These are phyloP conservation scores for Geranium incanum DNA, from an alignment of 441 rosid species.

Conservation along the genomic window DNA sequence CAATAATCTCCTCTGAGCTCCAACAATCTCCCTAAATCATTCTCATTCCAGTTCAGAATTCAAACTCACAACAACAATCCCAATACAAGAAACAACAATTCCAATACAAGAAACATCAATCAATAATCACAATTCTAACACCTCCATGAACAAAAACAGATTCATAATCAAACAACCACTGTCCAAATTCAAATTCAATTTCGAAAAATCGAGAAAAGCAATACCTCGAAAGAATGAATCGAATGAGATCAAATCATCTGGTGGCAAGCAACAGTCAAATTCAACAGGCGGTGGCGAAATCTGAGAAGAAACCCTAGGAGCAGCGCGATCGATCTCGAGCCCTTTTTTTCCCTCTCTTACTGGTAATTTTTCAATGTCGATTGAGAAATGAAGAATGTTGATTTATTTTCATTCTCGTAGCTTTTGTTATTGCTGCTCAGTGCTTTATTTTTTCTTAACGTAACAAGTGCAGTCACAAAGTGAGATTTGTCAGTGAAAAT, in stretches of 20 bases:
- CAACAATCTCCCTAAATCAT: slow-evolving; percentile 7
- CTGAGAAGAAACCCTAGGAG: neutral
- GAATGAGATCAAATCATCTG: neutral
- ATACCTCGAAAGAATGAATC: neutral
- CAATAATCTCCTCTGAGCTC: neutral
- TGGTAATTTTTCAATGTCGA: neutral
- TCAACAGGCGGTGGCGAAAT: neutral
- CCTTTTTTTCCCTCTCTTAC: too few relatives aligned
- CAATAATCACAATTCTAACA: neutral
- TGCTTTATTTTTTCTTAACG: too few relatives aligned
- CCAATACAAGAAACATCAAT: neutral
- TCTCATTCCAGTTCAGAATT: neutral
- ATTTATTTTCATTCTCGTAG: too few relatives aligned
- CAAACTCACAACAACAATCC: neutral
- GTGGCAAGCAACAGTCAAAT: too few relatives aligned
- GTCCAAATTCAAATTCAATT: neutral
- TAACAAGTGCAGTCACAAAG: neutral
- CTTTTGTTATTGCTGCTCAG: too few relatives aligned
- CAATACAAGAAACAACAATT: neutral
- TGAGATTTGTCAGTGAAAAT: neutral
- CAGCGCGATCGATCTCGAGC: neutral
- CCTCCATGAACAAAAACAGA: neutral
- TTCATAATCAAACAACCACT: neutral
- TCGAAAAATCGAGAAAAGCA: neutral
- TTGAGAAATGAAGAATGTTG: neutral